phyloP scores from a whole-genome alignment of 371 early-diverging fungal genomes.

The Encephalitozoon intestinalis region DNA sequence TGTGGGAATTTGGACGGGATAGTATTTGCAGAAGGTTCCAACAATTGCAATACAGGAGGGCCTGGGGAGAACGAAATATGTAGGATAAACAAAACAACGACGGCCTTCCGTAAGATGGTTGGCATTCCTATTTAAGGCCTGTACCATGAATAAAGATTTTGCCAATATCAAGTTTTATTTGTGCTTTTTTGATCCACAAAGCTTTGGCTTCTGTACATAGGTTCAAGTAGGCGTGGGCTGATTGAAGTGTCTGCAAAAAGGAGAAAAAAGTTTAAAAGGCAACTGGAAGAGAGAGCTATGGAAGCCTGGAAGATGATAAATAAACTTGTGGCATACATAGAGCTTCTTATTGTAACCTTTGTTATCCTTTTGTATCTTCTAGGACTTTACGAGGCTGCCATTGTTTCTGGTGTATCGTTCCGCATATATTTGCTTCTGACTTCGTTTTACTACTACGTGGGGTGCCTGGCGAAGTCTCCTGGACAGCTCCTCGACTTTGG shows the following conservation, averaged over 20 bases:
- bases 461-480: slow-evolving; percentile 15
- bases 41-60: not conserved
- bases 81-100: not conserved
- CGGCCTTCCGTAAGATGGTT: not conserved
- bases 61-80: not conserved
- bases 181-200: not conserved
- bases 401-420: not conserved
- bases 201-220: not conserved
- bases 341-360: not conserved
- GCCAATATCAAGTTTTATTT: not conserved
- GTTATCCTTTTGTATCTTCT: slow-evolving; percentile 13
- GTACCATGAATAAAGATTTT: not conserved
- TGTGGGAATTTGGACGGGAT: not conserved
- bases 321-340: not conserved
- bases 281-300: not conserved
- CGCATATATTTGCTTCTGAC: slow-evolving; percentile 20
- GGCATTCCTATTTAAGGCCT: not conserved
- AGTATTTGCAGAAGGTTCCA: not conserved
- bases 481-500: slow-evolving; percentile 26
- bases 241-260: not conserved
- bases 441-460: slow-evolving; percentile 23
- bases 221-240: not conserved
- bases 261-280: not conserved
- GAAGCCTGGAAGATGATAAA: not conserved
- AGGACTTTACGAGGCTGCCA: slow-evolving; percentile 1